Base-by-base conservation (phyloP, 805 yeast species). In the Babjeviella inositovora region DNA sequence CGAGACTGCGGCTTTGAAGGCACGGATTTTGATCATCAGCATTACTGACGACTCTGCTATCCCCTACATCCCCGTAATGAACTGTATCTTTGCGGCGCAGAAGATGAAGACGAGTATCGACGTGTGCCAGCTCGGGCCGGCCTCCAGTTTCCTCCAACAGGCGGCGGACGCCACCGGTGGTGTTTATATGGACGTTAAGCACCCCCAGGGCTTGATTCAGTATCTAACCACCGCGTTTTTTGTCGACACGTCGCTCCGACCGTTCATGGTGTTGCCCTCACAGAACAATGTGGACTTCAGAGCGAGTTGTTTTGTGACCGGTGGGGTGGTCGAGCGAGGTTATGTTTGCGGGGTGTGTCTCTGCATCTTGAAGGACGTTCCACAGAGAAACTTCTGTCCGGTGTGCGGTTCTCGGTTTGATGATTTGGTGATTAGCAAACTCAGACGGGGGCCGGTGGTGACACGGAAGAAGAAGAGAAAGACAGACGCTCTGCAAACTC, bases 131-230 rank as follows among this genome's bases (percentile, higher is more conserved):
- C 52, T 90, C 14, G 75, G 75, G 1, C 33, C 39, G 6, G 68
- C 68, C 31, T 71, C 92, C 2, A 77, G 92, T 3, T 87, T 84
- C 41, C 51, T 90, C 29, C 97, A 90, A 42, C 98, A 90, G 42
- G 95, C 97, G 0, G 67, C 93, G 0, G 98, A 90, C 49, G 82
- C 94, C 6, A 87, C 98, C 0, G 68, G 73, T 33, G 99, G 99
- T 3, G 71, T 84, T 2, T 90, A 87, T 41, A 54, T 87, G 27
- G 56, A 57, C 20, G 61, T 87, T 12, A 60, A 59, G 3, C 63
- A 72, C 27, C 76, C 87, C 1, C 50, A 55, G 20, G 97, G 95
- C 0, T 50, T 90, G 20, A 66, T 85, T 2, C 96, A 87, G 41
- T 80, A 81, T 34, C 55, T 90, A 16, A 43, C 70, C 3, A 75